Percentiles rank a stretch among this genome's conserved stretches.
phyloP scores from a whole-genome alignment of 257 asterid genomes.

The Cynanchum wilfordii region DNA sequence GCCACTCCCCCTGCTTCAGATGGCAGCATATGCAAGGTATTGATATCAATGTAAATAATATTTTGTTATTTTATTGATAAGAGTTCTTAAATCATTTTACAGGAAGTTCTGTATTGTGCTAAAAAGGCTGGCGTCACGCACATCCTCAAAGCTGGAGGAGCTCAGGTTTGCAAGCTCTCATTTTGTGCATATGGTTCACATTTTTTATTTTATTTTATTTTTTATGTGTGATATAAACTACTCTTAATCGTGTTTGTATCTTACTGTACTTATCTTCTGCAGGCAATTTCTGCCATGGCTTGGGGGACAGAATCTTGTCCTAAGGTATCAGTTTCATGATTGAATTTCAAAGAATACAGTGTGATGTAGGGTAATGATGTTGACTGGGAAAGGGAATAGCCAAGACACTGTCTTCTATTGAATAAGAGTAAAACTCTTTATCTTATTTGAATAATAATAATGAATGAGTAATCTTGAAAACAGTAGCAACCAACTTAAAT shows the following conservation, averaged over 20 bases:
- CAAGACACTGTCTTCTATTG: background rate
- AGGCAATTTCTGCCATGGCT: constrained; percentile 99
- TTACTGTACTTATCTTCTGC: constrained; percentile 12
- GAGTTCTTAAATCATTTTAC: constrained; percentile 10
- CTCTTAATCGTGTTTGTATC: background rate
- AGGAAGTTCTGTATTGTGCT: constrained; percentile 97
- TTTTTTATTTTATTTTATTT: background rate
- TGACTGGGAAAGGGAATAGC: background rate
- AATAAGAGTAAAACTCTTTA: background rate
- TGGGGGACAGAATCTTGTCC: constrained; percentile 99
- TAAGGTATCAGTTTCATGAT: constrained; percentile 49
- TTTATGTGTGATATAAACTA: no score
- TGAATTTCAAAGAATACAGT: background rate
- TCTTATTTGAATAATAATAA: background rate
- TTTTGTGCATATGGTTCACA: background rate
- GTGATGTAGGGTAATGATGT: background rate
- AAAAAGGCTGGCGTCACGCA: constrained; percentile 98
- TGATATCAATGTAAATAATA: constrained; percentile 5
- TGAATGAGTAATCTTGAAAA: background rate
- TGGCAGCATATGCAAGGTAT: constrained; percentile 91
- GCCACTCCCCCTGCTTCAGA: constrained; percentile 94
- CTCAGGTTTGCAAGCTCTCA: constrained; percentile 59
- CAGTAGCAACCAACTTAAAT: background rate
- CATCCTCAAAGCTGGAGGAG: constrained; percentile 98
- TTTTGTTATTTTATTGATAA: background rate